Conservation (phyloP, 1,284 basidiomycete species). For the Wallemia ichthyophaga region DNA sequence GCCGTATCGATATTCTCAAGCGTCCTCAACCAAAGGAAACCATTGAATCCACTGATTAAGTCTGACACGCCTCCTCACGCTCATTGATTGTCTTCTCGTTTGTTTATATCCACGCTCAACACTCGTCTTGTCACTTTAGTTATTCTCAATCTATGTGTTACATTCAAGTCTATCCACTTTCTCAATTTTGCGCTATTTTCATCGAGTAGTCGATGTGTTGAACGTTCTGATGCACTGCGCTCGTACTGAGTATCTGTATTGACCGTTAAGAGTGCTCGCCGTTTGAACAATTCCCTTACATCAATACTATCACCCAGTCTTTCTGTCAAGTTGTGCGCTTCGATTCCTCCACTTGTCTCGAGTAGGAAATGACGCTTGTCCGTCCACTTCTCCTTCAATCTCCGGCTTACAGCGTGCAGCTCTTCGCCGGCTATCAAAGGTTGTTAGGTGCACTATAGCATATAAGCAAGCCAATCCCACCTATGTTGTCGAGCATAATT, state of each 20-base stretch:
- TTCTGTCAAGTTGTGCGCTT: conserved; percentile 43
- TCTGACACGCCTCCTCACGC: neutral
- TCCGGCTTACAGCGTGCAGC: conserved; percentile 33
- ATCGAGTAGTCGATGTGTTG: neutral
- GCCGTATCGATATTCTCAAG: neutral
- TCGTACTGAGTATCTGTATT: neutral
- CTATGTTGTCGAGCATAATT: conserved; percentile 91
- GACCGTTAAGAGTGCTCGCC: too few relatives aligned
- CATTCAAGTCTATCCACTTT: neutral
- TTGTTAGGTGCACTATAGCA: too few relatives aligned
- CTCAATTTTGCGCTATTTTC: neutral
- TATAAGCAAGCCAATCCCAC: neutral
- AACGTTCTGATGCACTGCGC: neutral
- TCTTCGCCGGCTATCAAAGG: conserved; percentile 35
- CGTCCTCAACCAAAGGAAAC: neutral
- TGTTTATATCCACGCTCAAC: neutral
- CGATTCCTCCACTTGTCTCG: conserved; percentile 77
- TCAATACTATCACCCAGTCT: conserved; percentile 32
- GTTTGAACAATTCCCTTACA: neutral
- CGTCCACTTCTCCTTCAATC: conserved; percentile 41
- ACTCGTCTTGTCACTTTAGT: neutral
- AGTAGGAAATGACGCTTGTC: conserved; percentile 54
- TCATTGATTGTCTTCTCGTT: neutral
- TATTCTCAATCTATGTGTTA: neutral
- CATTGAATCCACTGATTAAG: neutral